These are phyloP conservation scores for Nakaseomyces uthaithaninus DNA, from an alignment of 1,139 yeast species.

Conservation along the genomic window DNA sequence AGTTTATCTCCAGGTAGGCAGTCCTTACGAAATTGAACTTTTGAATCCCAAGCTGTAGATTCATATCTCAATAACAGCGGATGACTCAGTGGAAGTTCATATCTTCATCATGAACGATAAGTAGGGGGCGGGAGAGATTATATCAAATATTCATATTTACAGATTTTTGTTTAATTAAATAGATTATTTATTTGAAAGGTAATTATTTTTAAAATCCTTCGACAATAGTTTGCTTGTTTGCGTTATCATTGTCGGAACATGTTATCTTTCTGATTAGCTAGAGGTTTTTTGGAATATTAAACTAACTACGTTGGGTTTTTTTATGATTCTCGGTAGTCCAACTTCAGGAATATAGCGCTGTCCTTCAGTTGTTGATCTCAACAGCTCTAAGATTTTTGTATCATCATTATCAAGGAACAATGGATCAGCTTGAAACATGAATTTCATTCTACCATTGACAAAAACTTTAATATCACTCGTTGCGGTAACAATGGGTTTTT, in stretches of 20 bases:
- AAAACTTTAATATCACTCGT: conserved; percentile 44
- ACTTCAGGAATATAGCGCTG: conserved; percentile 9
- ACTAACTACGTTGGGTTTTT: background rate
- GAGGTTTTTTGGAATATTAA: background rate
- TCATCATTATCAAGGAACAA: conserved; percentile 33
- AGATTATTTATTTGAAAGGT: too few species aligned
- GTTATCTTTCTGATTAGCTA: too few species aligned
- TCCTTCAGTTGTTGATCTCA: conserved; percentile 24
- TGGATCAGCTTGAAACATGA: conserved; percentile 37
- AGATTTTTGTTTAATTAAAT: too few species aligned
- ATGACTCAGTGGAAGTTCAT: too few species aligned
- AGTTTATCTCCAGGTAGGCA: conserved; percentile 29
- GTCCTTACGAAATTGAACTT: conserved; percentile 9
- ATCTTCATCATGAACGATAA: too few species aligned
- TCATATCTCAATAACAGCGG: too few species aligned
- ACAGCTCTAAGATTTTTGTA: conserved; percentile 33
- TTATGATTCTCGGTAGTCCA: background rate
- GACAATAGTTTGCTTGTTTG: too few species aligned
- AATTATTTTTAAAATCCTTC: too few species aligned
- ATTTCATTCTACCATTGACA: conserved; percentile 62
- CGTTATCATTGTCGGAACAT: too few species aligned
- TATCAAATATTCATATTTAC: too few species aligned
- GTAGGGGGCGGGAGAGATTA: too few species aligned
- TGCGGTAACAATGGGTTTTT: conserved; percentile 35
- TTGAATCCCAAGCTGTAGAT: background rate